Percentiles rank a stretch among this genome's conserved stretches.
phyloP scores from a whole-genome alignment of 2,329 filamentous ascomycete genomes.

The Calonectria naviculata region DNA sequence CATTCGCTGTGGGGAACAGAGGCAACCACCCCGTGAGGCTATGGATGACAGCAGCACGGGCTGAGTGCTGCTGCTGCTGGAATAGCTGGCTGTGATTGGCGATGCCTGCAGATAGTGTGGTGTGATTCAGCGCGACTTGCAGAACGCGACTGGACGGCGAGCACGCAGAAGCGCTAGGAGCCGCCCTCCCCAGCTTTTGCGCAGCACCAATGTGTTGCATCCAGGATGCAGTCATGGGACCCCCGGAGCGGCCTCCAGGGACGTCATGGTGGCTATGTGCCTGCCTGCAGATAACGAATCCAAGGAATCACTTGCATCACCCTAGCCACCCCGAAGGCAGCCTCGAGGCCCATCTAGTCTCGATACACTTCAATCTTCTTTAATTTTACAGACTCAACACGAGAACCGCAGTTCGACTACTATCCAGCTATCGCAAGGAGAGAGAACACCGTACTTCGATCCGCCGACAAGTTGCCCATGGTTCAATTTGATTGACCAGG shows the following conservation, averaged over 20 bases:
- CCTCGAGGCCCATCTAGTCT: not conserved
- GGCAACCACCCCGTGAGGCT: not conserved
- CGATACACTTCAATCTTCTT: not conserved
- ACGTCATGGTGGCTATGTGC: slow-evolving; percentile 3
- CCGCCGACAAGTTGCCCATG: not conserved
- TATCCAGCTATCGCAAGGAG: not conserved
- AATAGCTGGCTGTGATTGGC: not conserved
- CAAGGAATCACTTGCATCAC: not conserved
- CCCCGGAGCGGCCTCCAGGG: not conserved
- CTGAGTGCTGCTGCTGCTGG: not conserved
- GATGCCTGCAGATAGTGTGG: not conserved
- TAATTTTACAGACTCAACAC: not conserved
- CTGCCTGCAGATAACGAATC: not conserved
- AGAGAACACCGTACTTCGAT: not conserved
- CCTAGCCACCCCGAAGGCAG: not conserved
- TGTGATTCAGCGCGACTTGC: not conserved
- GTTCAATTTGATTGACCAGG: not conserved
- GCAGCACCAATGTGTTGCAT: not conserved
- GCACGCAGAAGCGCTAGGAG: not conserved
- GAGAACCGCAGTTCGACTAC: not conserved
- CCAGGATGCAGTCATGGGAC: not conserved
- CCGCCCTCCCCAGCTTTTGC: not conserved
- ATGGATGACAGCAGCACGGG: not conserved
- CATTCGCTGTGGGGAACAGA: not conserved
- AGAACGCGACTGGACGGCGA: not conserved